Base-by-base conservation (phyloP, 306 rosid genomes). In the Astragalus glycyphyllos region DNA sequence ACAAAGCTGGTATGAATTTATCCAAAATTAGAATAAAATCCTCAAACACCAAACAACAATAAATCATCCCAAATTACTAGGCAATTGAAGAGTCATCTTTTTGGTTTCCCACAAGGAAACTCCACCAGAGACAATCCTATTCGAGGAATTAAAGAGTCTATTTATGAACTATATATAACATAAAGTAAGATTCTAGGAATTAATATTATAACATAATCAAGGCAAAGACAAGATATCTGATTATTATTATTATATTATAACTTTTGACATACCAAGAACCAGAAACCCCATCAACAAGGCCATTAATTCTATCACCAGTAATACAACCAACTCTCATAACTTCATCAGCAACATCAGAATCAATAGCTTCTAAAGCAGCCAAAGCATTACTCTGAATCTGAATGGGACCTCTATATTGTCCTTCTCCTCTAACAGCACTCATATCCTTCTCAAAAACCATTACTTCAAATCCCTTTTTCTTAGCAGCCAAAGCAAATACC, bases 381-480 rank as follows among this genome's bases (percentile, higher is more conserved):
- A 94, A 83, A n/a, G 98, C 98, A 75, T 94, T 94, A 16, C 98
- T 94, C 80, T 94, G 98, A 44, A 94, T 80, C 90, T 90, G 98
- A 86, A 94, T 94, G 5, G 98, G 98, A 63, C 98, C 98, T 68
- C 98, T 85, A 29, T 95, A 95, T 65, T 89, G 96, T 32, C 99
- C 99, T 64, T 95, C 99, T 11, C 99, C 97, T 76, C 97, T 87
- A 20, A 95, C 77, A 45, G 99, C 97, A 79, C 99, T 95, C 81
- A 91, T 3, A 74, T 95, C 99, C 77, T 56, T 91, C 91, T 95
- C 99, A 83, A 95, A 95, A 75, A 95, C 99, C 76, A 87, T 17
- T 16, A 95, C 99, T 12, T 87, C 96, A 68, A 95, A 95, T n/a
- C 99, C 99, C 26, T 79, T 95, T 75, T 42, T 89, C 85, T 95